phyloP scores from a whole-genome alignment of 2,329 filamentous ascomycete species.

The Furcasterigmium sp. region DNA sequence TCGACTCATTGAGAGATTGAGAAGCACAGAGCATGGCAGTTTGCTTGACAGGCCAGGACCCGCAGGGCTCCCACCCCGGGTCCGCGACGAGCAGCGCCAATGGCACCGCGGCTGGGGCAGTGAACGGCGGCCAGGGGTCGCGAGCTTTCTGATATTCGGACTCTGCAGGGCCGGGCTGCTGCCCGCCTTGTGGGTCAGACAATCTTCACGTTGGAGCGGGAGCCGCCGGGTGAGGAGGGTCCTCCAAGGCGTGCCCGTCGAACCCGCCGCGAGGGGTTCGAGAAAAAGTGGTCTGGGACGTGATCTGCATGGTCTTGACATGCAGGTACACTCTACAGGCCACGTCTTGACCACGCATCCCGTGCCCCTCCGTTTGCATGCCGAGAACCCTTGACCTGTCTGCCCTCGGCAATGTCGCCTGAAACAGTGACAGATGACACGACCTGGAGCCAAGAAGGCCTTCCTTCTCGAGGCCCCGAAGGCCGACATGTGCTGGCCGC shows the following conservation, averaged over 20 bases:
- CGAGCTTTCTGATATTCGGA: background rate
- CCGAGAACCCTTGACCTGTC: too few relatives aligned
- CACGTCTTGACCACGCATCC: too few relatives aligned
- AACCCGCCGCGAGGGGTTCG: too few relatives aligned
- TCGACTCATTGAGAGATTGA: slow-evolving; percentile 1
- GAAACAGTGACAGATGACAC: background rate
- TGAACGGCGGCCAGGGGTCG: background rate
- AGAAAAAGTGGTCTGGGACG: too few relatives aligned
- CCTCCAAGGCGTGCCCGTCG: too few relatives aligned
- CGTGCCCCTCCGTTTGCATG: too few relatives aligned
- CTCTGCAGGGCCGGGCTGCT: background rate
- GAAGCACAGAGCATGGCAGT: background rate
- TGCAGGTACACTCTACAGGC: background rate
- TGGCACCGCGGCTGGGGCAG: background rate
- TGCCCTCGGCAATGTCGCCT: too few relatives aligned
- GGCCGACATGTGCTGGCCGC: background rate
- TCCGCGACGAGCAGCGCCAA: background rate
- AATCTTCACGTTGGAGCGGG: background rate
- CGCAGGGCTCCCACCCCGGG: background rate
- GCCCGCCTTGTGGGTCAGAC: background rate
- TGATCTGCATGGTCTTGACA: background rate
- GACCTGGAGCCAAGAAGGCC: background rate
- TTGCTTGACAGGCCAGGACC: background rate
- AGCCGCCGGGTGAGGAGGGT: too few relatives aligned
- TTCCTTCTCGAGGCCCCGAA: background rate